Evolutionary conservation across 1,284 basidiomycete species (phyloP), one percentile per base, ranked within the genome.

Genomic region (Puccinia hordei): DNA sequence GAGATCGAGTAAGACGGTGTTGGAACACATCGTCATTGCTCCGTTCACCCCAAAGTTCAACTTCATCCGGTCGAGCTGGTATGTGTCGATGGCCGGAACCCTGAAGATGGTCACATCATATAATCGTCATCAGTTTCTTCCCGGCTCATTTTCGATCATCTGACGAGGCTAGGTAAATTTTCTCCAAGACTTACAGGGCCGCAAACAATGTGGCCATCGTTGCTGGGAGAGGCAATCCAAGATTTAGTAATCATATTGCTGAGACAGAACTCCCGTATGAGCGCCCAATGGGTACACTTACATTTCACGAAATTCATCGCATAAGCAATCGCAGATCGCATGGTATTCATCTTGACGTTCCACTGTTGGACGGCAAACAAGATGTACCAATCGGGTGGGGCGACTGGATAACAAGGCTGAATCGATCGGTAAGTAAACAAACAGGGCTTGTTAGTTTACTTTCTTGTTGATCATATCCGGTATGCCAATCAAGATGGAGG

Each of bases 321-420:
- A 44, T 38, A 73, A 49, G 69, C 59, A 30, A 81, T 66, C 6
- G 79, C 79, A 30, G 12, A 66, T 74, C 49, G 68, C 59, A 81
- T 74, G 0, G 79, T 38, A 57, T 81, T 81, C 51, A 81, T 63
- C 41, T 81, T 71, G 1, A 74, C 59, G 51, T 81, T 81, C 79
- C 79, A 81, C 51, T 81, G 79, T 46, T 81, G 59, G n/a, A 69
- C 61, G 19, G 79, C 79, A 59, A 81, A 81, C 15, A 81, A 57
- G 33, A 81, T 74, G 53, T 81, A 81, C 79, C 79, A 81, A 73
- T 81, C 79, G 19, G 79, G 71, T 33, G 61, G 49, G 13, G 72
- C 15, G 12, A 57, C 63, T 15, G 79, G 79, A 66, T 81, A 81
- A 57, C 79, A 81, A 15, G 79, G 79, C 79, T 81, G 59, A 46